A percentile compares a stretch with the other conserved stretches of the same genome.
Evolutionary conservation across 2,329 filamentous ascomycete species (phyloP).

Genomic region (Penicillium sp.): DNA sequence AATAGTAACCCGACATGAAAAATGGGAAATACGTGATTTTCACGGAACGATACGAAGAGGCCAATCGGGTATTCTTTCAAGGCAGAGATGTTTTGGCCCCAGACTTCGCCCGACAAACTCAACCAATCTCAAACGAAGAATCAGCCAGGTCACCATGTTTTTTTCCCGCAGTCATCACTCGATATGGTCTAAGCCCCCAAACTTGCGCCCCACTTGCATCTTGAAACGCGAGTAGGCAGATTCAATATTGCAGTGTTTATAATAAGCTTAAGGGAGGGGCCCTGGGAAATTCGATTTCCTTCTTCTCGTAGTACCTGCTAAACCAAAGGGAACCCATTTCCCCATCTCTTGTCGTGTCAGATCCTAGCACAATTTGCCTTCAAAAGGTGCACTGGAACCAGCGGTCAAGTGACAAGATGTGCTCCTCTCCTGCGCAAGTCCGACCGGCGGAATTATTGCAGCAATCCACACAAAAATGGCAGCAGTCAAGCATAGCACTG

Average conservation of each 20-base stretch:
- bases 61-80: background rate
- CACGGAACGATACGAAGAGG: background rate
- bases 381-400: background rate
- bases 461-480: constrained; percentile 9
- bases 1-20: background rate
- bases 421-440: background rate
- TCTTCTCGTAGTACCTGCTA: background rate
- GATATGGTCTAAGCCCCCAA: background rate
- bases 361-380: background rate
- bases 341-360: background rate
- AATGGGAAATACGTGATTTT: background rate
- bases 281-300: background rate
- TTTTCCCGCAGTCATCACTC: background rate
- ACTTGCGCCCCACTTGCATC: background rate
- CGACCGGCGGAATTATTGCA: constrained; percentile 4
- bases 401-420: background rate
- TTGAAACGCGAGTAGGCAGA: background rate
- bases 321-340: too few species aligned
- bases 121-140: background rate
- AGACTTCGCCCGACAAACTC: background rate
- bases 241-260: background rate
- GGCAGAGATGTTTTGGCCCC: constrained; percentile 2
- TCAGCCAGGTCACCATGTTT: background rate
- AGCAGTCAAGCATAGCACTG: constrained; percentile 13
- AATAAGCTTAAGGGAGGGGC: background rate